phyloP scores from a whole-genome alignment of 1,284 basidiomycete genomes.

The Macrocybe sp. region DNA sequence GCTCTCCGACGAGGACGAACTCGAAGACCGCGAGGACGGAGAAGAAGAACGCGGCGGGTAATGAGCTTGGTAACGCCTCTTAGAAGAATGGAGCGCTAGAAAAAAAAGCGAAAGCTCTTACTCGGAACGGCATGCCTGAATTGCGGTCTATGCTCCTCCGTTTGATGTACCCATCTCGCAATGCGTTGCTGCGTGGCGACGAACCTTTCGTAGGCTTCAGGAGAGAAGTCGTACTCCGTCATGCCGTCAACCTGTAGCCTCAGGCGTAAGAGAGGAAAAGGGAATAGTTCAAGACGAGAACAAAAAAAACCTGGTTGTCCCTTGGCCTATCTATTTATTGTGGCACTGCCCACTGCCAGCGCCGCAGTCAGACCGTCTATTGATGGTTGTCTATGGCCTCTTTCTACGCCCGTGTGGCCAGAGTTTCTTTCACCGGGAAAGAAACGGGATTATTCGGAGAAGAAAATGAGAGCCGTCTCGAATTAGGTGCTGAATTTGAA shows the following conservation, averaged over 20 bases:
- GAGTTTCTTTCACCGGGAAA: constrained; percentile 10
- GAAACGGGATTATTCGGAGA: neutral
- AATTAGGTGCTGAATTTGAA: neutral
- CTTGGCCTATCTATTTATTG: neutral
- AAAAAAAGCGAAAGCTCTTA: too few species aligned
- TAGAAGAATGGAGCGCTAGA: too few species aligned
- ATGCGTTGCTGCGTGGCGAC: constrained; percentile 22
- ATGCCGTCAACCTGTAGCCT: constrained; percentile 10
- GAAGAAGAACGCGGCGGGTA: too few species aligned
- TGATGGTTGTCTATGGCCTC: constrained; percentile 8
- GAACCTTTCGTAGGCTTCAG: constrained; percentile 23
- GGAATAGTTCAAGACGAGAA: constrained; percentile 1
- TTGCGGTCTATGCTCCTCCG: constrained; percentile 13
- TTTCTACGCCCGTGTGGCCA: constrained; percentile 1
- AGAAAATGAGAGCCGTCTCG: constrained; percentile 3
- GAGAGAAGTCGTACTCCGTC: constrained; percentile 32
- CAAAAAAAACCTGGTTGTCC: constrained; percentile 7
- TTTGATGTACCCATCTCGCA: constrained; percentile 24
- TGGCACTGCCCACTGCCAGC: neutral
- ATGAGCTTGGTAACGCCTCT: too few species aligned
- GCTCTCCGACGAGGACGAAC: too few species aligned
- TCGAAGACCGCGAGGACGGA: too few species aligned
- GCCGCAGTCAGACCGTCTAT: constrained; percentile 1
- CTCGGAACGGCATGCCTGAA: constrained; percentile 4
- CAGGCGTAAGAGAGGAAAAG: neutral